Evolutionary conservation across 2,329 filamentous ascomycete species (phyloP).

Genomic region (Tolypocladium pustulatum): DNA sequence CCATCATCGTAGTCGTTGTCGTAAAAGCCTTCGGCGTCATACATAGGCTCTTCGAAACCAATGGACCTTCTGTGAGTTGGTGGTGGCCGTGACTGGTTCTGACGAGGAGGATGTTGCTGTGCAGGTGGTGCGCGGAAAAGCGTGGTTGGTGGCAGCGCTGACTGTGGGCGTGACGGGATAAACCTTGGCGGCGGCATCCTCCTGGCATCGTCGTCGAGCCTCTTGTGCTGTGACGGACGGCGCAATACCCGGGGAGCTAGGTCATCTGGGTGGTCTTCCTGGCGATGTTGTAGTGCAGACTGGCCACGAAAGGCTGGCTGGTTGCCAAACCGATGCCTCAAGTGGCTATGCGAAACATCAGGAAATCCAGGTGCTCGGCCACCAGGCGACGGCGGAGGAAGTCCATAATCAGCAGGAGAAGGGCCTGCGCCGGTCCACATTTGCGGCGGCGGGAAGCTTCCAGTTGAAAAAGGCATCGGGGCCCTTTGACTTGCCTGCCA

Average conservation of each 20-base stretch:
- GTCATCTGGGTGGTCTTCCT: constrained; percentile 31
- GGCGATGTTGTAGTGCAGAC: constrained; percentile 18
- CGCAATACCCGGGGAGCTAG: constrained; percentile 24
- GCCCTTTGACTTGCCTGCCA: constrained; percentile 16
- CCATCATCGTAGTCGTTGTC: constrained; percentile 23
- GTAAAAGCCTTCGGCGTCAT: background rate
- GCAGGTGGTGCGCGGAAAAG: constrained; percentile 18
- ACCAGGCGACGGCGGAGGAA: constrained; percentile 16
- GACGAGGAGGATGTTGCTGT: constrained; percentile 12
- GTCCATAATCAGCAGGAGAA: constrained; percentile 13
- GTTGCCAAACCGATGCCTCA: constrained; percentile 22
- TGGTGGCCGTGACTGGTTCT: constrained; percentile 19
- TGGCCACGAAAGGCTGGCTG: constrained; percentile 22
- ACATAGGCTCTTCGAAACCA: constrained; percentile 11
- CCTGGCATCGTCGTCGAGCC: constrained; percentile 31
- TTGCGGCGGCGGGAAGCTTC: constrained; percentile 21
- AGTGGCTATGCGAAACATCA: constrained; percentile 18
- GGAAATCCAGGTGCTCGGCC: constrained; percentile 19
- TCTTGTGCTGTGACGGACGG: constrained; percentile 31
- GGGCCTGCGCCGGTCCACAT: constrained; percentile 12
- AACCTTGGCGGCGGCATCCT: constrained; percentile 38
- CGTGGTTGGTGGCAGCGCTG: constrained; percentile 16
- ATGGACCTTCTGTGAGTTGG: constrained; percentile 18
- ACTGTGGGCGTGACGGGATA: constrained; percentile 22
- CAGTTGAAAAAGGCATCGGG: constrained; percentile 11